Percentiles rank a stretch among this genome's conserved stretches.
phyloP scores from a whole-genome alignment of 2,329 filamentous ascomycete genomes.

The Ceratocystis albifundus region DNA sequence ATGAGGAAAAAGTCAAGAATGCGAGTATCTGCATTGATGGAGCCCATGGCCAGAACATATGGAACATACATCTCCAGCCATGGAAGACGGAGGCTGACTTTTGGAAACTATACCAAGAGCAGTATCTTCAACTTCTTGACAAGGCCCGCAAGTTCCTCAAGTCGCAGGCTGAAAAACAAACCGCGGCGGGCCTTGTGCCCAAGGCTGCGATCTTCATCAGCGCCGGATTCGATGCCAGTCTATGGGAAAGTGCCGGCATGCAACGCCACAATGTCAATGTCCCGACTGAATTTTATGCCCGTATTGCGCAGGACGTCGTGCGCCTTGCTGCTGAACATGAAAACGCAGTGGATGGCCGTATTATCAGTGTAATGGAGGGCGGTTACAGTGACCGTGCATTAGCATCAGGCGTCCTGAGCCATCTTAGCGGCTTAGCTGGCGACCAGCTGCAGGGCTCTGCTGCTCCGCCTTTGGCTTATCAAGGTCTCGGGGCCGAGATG shows the following conservation, averaged over 20 bases:
- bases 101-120: constrained; percentile 73
- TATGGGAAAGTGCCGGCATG: constrained; percentile 88
- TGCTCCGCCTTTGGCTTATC: not conserved
- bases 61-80: constrained; percentile 86
- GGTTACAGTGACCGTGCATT: constrained; percentile 91
- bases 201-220: constrained; percentile 89
- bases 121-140: constrained; percentile 64
- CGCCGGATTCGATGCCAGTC: constrained; percentile 91
- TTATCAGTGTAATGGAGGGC: constrained; percentile 90
- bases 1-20: constrained; percentile 83
- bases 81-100: constrained; percentile 80
- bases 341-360: constrained; percentile 64
- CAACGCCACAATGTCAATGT: constrained; percentile 93
- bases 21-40: constrained; percentile 91
- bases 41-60: constrained; percentile 84
- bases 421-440: constrained; percentile 69
- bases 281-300: constrained; percentile 90
- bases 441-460: constrained; percentile 33
- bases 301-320: constrained; percentile 76
- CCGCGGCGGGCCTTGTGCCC: constrained; percentile 47
- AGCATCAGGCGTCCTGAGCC: constrained; percentile 77
- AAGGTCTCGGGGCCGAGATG: constrained; percentile 49
- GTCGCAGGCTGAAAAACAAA: constrained; percentile 56
- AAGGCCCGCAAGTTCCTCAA: constrained; percentile 72
- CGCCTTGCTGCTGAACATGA: constrained; percentile 69